These are phyloP conservation scores for Suillus discolor DNA, from an alignment of 768 basidiomycete species.

Conservation along the genomic window DNA sequence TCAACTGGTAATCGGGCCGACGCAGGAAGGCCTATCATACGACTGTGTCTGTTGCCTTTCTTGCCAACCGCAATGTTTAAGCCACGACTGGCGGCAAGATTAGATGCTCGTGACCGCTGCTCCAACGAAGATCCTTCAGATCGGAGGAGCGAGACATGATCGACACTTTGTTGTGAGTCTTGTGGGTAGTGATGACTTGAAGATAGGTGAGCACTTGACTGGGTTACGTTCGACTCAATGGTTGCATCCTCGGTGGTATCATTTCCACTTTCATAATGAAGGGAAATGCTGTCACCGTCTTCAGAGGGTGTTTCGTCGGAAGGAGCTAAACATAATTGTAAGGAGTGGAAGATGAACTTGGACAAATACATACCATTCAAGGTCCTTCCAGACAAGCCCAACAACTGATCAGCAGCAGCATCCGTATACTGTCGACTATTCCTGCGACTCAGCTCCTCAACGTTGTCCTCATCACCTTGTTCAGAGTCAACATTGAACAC, in stretches of 20 bases:
- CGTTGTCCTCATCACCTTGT: conserved; percentile 28
- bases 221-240: conserved; percentile 44
- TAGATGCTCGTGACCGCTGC: conserved; percentile 53
- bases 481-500: conserved; percentile 81
- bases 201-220: conserved; percentile 42
- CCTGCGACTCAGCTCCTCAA: conserved; percentile 56
- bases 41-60: conserved; percentile 64
- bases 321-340: conserved; percentile 32
- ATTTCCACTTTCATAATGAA: conserved; percentile 74
- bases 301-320: conserved; percentile 67
- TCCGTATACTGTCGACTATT: conserved; percentile 87
- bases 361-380: conserved; percentile 56
- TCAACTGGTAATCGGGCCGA: conserved; percentile 36
- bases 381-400: conserved; percentile 74
- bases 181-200: conserved; percentile 38
- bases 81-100: conserved; percentile 68
- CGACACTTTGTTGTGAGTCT: conserved; percentile 32
- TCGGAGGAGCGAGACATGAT: conserved; percentile 20
- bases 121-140: conserved; percentile 35
- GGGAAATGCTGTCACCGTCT: conserved; percentile 68
- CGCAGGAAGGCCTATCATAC: conserved; percentile 62
- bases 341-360: conserved; percentile 13
- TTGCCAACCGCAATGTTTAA: conserved; percentile 64
- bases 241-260: conserved; percentile 67
- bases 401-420: conserved; percentile 79